Base-by-base conservation (phyloP, 768 basidiomycete species). In the Boletellus ananiceps region DNA sequence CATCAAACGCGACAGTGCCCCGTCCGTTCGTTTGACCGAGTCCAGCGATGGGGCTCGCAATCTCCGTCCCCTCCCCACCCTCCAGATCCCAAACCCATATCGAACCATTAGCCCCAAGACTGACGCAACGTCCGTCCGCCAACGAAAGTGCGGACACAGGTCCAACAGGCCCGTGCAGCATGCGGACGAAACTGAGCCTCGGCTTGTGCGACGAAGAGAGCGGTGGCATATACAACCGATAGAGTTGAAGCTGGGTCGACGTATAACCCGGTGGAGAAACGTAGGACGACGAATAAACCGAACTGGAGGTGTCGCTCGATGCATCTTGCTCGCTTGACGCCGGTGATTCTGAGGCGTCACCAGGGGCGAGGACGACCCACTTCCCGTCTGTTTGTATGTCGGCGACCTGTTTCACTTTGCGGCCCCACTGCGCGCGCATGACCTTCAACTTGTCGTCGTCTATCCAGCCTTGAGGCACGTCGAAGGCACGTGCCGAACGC, bases 11-110 rank as follows among this genome's bases (percentile, higher is more conserved):
- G 38, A 88, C 74, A 5, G 74, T 74, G 7, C 81, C 77, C 50
- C 64, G 31, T 32, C 42, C 49, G 42, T 47, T 44, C 40, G 56
- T 43, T 44, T 52, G 38, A 42, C 45, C n/a, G 44, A 74, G 71
- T 59, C 75, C 73, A 33, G 71, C 74, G 5, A 49, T 36, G 0
- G 52, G 58, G 2, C 38, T 44, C 29, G 59, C 61, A 6, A 76
- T 68, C 56, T 72, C 71, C 11, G 65, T 60, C 37, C 71, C 67
- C 23, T 67, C 62, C 18, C 70, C 74, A 11, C 73, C 76, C 63
- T 92, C 89, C 29, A 92, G 72, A 68, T 92, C 89, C 89, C 89
- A 92, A 3, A 88, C 85, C 86, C 87, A 89, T 37, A 92, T 76
- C 57, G 79, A 79, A 35, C 87, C 87, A 61, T 88, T 82, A 31